phyloP scores from a whole-genome alignment of 345 rosid species.

The Syzygium aqueum region DNA sequence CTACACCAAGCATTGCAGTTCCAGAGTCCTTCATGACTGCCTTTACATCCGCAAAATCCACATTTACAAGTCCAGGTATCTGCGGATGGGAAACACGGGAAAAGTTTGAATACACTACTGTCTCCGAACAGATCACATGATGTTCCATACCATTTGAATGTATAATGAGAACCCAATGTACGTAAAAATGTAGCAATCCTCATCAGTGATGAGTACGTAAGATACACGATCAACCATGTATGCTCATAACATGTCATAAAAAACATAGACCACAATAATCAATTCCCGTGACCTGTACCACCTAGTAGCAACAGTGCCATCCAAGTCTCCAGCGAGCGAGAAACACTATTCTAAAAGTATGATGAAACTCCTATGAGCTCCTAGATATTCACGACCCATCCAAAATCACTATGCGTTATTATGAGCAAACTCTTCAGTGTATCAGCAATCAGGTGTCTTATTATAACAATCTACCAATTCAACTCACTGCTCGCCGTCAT shows the following conservation, averaged over 20 bases:
- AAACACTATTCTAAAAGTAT: not conserved
- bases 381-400: not conserved
- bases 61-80: conserved; percentile 98
- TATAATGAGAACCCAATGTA: not conserved
- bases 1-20: conserved; percentile 99
- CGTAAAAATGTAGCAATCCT: not conserved
- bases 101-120: not conserved
- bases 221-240: not conserved
- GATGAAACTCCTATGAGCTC: not conserved
- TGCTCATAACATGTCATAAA: not conserved
- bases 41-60: conserved; percentile 96
- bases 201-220: not conserved
- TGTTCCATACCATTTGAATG: not conserved
- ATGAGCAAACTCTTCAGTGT: not conserved
- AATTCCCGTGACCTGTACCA: not conserved
- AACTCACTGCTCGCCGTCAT: not conserved
- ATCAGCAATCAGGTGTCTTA: not conserved
- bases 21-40: conserved; percentile 97
- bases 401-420: not conserved
- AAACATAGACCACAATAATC: not conserved
- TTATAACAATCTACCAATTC: not conserved
- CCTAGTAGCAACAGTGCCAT: not conserved
- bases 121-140: not conserved
- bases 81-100: conserved; percentile 11
- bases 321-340: fast-evolving